A percentile compares a stretch with the other conserved stretches of the same genome.
Evolutionary conservation across 495 filamentous ascomycete species (phyloP).

Genomic region (Aspergillus nidulans): DNA sequence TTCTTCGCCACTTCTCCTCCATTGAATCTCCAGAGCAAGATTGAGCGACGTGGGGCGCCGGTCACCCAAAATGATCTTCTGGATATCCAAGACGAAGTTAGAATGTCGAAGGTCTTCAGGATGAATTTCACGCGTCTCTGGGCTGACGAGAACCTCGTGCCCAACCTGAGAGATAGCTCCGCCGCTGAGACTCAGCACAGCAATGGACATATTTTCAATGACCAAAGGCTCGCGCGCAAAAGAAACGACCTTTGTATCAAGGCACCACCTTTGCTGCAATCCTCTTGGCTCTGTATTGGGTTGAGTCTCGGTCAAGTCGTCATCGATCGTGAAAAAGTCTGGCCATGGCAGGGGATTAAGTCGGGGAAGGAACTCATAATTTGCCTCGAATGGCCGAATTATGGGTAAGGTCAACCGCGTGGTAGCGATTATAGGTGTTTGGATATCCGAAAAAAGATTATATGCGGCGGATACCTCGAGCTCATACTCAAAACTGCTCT

Average conservation of each 20-base stretch:
- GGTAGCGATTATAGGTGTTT: constrained; percentile 77
- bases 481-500: constrained; percentile 57
- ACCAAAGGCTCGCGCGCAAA: constrained; percentile 68
- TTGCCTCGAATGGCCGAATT: constrained; percentile 80
- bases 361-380: constrained; percentile 75
- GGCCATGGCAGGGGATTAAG: constrained; percentile 80
- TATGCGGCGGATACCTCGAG: constrained; percentile 72
- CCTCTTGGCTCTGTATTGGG: constrained; percentile 45
- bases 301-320: constrained; percentile 30
- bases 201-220: constrained; percentile 59
- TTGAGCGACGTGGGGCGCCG: constrained; percentile 66
- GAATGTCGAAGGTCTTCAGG: constrained; percentile 64
- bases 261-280: constrained; percentile 73
- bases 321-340: constrained; percentile 64
- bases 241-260: constrained; percentile 68
- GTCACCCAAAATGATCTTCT: constrained; percentile 75
- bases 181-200: constrained; percentile 51
- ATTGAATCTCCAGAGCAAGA: constrained; percentile 69
- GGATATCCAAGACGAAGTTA: constrained; percentile 65
- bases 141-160: constrained; percentile 33
- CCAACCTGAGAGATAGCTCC: constrained; percentile 46
- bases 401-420: constrained; percentile 62
- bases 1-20: constrained; percentile 52
- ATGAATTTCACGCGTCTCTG: constrained; percentile 36
- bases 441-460: constrained; percentile 70